These are phyloP conservation scores for Vigna radiata DNA, from an alignment of 306 rosid species.

Conservation along the genomic window DNA sequence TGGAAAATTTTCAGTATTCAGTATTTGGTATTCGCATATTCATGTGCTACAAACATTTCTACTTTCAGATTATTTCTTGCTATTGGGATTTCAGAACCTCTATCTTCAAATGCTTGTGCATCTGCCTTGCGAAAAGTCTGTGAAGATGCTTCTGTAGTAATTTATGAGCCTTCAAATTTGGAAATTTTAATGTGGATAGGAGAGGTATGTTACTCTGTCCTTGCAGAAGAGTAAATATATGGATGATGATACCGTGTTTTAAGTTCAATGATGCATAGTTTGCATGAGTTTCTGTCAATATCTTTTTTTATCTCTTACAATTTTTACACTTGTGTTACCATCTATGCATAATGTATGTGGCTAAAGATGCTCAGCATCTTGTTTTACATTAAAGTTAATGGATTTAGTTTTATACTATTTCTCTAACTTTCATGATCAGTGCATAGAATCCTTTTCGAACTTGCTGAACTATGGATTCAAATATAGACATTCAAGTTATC, in stretches of 20 bases:
- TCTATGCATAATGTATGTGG: conserved; percentile 7
- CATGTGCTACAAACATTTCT: conserved; percentile 46
- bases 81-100: conserved; percentile 81
- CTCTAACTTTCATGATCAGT: conserved; percentile 27
- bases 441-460: conserved; percentile 18
- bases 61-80: conserved; percentile 89
- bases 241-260: conserved; percentile 32
- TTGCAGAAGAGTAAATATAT: conserved; percentile 30
- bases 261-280: conserved; percentile 29
- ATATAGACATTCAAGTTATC: conserved; percentile 40
- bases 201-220: conserved; percentile 69
- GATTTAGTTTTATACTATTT: conserved; percentile 3
- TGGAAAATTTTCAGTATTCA: conserved; percentile 32
- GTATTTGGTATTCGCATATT: conserved; percentile 1
- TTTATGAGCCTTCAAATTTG: conserved; percentile 89
- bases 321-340: conserved; percentile 5
- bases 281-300: conserved; percentile 26
- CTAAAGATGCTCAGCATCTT: conserved; percentile 15
- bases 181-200: conserved; percentile 97
- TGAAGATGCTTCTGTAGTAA: conserved; percentile 82
- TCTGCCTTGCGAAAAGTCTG: conserved; percentile 90
- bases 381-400: conserved; percentile 13
- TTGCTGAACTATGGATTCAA: conserved; percentile 17
- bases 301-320: conserved; percentile 22
- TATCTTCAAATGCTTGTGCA: conserved; percentile 86